Evolutionary conservation across 1,284 basidiomycete genomes (phyloP).

Genomic region (Apiotrichum brassicae): DNA sequence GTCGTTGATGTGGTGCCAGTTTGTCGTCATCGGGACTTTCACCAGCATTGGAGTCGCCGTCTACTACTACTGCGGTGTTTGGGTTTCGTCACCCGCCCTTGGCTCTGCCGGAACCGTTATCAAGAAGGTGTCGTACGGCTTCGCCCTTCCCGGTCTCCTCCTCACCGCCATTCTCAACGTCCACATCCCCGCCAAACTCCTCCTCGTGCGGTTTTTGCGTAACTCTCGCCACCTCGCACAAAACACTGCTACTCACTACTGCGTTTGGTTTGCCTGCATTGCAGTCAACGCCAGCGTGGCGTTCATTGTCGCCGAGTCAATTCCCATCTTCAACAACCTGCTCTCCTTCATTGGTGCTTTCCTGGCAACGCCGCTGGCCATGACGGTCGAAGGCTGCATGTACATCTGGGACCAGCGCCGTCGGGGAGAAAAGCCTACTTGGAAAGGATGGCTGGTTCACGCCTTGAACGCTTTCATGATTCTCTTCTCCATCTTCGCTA

Average conservation of each 20-base stretch:
- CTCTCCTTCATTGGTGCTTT: slow-evolving; percentile 27
- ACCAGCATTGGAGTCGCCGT: slow-evolving; percentile 7
- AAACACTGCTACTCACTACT: slow-evolving; percentile 56
- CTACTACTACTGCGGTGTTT: slow-evolving; percentile 11
- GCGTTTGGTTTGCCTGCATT: slow-evolving; percentile 52
- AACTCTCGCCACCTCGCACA: slow-evolving; percentile 55
- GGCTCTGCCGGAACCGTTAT: slow-evolving; percentile 41
- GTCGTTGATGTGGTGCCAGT: slow-evolving; percentile 24
- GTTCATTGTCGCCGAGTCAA: slow-evolving; percentile 18
- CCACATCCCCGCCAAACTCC: slow-evolving; percentile 53
- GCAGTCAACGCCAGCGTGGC: slow-evolving; percentile 6
- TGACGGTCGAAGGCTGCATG: slow-evolving; percentile 24
- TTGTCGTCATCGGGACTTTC: slow-evolving; percentile 22
- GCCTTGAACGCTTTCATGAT: slow-evolving; percentile 25
- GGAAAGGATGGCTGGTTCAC: slow-evolving; percentile 16
- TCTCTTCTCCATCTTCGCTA: slow-evolving; percentile 27
- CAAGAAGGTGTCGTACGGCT: slow-evolving; percentile 39
- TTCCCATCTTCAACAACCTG: slow-evolving; percentile 23
- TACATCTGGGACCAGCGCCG: slow-evolving; percentile 23
- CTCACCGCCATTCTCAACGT: slow-evolving; percentile 29
- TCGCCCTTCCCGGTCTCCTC: slow-evolving; percentile 37
- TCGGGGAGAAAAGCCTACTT: slow-evolving; percentile 1
- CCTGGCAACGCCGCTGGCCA: slow-evolving; percentile 13
- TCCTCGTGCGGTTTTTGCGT: slow-evolving; percentile 59
- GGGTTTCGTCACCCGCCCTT: slow-evolving; percentile 31